Conservation (phyloP, 2,329 filamentous ascomycete genomes). For the Cladobotryum mycophilum region DNA sequence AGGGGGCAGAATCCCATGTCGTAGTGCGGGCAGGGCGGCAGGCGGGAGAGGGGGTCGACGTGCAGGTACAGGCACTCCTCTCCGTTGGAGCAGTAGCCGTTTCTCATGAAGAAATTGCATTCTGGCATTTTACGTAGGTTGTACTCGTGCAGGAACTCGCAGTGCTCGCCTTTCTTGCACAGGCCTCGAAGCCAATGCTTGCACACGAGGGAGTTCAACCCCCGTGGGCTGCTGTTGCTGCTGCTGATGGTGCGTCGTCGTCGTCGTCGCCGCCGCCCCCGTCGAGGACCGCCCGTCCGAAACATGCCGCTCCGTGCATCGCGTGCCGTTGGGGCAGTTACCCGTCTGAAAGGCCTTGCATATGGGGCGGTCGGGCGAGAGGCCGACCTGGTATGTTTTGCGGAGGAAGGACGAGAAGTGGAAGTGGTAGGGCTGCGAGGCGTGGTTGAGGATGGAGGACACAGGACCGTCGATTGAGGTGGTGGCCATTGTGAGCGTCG, state of each 20-base stretch:
- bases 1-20: slow-evolving; percentile 91
- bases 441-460: slow-evolving; percentile 50
- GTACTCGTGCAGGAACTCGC: slow-evolving; percentile 98
- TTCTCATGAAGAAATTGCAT: slow-evolving; percentile 92
- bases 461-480: slow-evolving; percentile 21
- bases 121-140: slow-evolving; percentile 98
- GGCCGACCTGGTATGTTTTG: slow-evolving; percentile 75
- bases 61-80: slow-evolving; percentile 94
- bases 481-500: slow-evolving; percentile 23
- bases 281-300: slow-evolving; percentile 47
- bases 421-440: slow-evolving; percentile 59
- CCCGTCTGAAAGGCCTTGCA: slow-evolving; percentile 83
- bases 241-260: not conserved
- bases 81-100: slow-evolving; percentile 92
- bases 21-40: slow-evolving; percentile 83
- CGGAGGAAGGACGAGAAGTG: slow-evolving; percentile 81
- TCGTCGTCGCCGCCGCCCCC: slow-evolving; percentile 26
- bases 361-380: slow-evolving; percentile 69
- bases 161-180: slow-evolving; percentile 94
- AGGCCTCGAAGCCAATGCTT: slow-evolving; percentile 97
- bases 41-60: slow-evolving; percentile 73
- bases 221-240: slow-evolving; percentile 31
- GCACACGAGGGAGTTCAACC: slow-evolving; percentile 82
- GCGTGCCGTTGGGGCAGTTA: slow-evolving; percentile 77
- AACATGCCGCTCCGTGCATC: slow-evolving; percentile 78